Percentiles rank a stretch among this genome's conserved stretches.
These are phyloP conservation scores for Parathielavia appendiculata DNA, from an alignment of 495 filamentous ascomycete genomes.

Conservation along the genomic window DNA sequence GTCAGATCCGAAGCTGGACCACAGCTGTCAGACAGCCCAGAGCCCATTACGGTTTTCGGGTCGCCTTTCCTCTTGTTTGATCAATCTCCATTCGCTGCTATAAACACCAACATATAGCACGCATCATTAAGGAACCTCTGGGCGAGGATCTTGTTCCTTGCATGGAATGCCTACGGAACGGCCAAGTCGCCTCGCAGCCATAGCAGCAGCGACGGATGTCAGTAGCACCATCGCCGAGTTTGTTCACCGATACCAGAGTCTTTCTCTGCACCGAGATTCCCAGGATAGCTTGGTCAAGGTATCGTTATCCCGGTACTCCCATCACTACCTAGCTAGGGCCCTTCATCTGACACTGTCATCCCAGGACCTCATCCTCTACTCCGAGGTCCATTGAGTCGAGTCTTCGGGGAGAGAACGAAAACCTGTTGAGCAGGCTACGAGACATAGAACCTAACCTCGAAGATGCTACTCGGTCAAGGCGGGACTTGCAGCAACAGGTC, in stretches of 20 bases:
- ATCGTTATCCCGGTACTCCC: neutral
- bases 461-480: constrained; percentile 35
- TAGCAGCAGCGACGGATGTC: neutral
- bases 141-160: neutral
- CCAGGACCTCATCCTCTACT: constrained; percentile 44
- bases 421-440: constrained; percentile 30
- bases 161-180: neutral
- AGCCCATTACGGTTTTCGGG: too few relatives aligned
- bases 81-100: too few relatives aligned
- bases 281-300: constrained; percentile 39
- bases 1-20: neutral
- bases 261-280: constrained; percentile 33
- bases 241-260: constrained; percentile 37
- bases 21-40: too few relatives aligned
- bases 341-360: constrained; percentile 9
- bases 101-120: too few relatives aligned
- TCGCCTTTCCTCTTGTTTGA: too few relatives aligned
- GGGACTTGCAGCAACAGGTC: constrained; percentile 43
- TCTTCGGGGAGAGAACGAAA: constrained; percentile 36
- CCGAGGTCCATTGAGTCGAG: constrained; percentile 32
- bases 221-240: constrained; percentile 25
- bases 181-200: neutral
- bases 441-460: constrained; percentile 42
- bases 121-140: too few relatives aligned
- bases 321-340: neutral